Conservation (phyloP, 345 rosid genomes). For the Psidium guajava region DNA sequence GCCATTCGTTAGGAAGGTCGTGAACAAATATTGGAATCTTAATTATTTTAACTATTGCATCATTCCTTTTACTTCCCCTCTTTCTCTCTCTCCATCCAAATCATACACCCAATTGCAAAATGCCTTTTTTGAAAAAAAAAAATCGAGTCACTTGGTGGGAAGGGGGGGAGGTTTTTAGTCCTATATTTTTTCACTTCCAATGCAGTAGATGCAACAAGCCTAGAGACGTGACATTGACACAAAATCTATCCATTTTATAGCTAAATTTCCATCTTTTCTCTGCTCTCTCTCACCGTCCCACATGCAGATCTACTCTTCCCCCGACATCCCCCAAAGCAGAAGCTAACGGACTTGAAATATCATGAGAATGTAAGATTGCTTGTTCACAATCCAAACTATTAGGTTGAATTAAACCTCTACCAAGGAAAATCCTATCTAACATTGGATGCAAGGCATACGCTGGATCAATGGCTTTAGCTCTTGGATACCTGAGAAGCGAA, state of each 20-base stretch:
- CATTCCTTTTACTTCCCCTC: no score
- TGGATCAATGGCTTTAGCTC: conserved; percentile 76
- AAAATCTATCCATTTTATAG: not conserved
- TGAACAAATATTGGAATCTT: no score
- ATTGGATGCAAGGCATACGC: conserved; percentile 82
- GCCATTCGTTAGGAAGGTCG: no score
- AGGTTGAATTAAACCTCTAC: conserved; percentile 12
- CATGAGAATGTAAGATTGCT: not conserved
- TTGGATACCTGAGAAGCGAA: conserved; percentile 79
- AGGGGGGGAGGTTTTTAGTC: no score
- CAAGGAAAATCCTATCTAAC: conserved; percentile 41
- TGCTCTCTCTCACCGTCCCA: not conserved
- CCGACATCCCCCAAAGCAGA: not conserved
- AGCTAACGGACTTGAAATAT: not conserved
- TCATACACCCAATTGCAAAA: no score
- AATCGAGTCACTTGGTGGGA: no score
- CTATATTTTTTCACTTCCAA: no score
- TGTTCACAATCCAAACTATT: not conserved
- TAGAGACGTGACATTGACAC: no score
- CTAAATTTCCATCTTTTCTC: not conserved
- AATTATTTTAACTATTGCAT: no score
- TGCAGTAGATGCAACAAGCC: no score
- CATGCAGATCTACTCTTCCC: not conserved
- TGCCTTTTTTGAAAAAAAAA: no score
- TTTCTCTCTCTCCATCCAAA: no score